phyloP scores from a whole-genome alignment of 306 rosid species.

The Vicia faba region DNA sequence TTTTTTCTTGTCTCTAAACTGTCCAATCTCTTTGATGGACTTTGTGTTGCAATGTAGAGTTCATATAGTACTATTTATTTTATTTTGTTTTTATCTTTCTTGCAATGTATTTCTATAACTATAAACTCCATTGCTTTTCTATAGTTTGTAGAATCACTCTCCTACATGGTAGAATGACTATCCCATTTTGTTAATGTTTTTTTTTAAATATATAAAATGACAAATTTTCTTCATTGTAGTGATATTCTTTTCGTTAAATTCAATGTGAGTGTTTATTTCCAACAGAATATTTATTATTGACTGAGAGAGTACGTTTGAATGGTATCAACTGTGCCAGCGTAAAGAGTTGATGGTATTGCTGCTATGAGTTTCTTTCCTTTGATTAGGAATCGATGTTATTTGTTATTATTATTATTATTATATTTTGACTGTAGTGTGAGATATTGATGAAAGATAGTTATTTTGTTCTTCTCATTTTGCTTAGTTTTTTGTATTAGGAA shows the following conservation, averaged over 20 bases:
- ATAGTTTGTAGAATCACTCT: too few species aligned
- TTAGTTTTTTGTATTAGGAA: conserved; percentile 46
- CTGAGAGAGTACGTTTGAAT: background rate
- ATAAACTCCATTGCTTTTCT: background rate
- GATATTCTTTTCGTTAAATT: too few species aligned
- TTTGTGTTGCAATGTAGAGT: background rate
- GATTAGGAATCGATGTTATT: too few species aligned
- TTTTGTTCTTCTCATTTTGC: background rate
- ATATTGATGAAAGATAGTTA: background rate
- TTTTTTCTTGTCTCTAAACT: too few species aligned
- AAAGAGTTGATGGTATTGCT: background rate
- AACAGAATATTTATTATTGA: background rate
- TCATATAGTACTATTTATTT: background rate
- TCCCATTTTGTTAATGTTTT: background rate
- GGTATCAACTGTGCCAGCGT: background rate
- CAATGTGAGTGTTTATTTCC: background rate
- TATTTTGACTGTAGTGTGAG: too few species aligned
- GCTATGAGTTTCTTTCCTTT: too few species aligned
- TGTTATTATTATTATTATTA: too few species aligned
- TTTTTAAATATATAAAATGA: background rate
- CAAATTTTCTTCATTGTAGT: background rate
- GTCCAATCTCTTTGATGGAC: background rate
- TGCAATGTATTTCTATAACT: background rate
- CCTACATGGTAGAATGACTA: too few species aligned
- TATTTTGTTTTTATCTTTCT: background rate